These are phyloP conservation scores for Heliocybe sulcata DNA, from an alignment of 1,284 basidiomycete genomes.

Conservation along the genomic window DNA sequence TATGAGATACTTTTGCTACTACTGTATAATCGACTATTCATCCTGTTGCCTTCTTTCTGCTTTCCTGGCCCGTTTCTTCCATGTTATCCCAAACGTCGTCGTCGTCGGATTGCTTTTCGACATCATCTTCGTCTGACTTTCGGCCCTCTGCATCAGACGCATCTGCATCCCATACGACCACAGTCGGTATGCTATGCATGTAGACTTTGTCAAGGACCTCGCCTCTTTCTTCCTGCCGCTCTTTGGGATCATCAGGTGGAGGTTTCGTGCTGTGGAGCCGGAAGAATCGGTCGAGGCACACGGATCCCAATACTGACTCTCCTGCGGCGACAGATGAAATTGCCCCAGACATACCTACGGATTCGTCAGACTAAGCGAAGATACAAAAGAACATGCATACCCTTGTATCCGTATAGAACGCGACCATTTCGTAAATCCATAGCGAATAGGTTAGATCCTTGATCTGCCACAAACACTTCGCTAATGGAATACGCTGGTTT, in stretches of 20 bases:
- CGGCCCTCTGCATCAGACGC: slow-evolving; percentile 11
- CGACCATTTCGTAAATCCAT: slow-evolving; percentile 73
- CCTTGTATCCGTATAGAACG: slow-evolving; percentile 67
- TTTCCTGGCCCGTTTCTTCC: slow-evolving; percentile 10
- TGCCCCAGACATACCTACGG: slow-evolving; percentile 59
- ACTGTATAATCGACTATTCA: not conserved
- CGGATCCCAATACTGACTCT: slow-evolving; percentile 46
- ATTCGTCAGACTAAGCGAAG: not conserved
- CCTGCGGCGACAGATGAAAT: slow-evolving; percentile 56
- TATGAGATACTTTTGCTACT: not conserved
- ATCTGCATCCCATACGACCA: slow-evolving; percentile 47
- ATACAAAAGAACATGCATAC: slow-evolving; percentile 24
- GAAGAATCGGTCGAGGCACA: slow-evolving; percentile 61
- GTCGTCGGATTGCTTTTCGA: slow-evolving; percentile 25
- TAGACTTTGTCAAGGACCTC: slow-evolving; percentile 62
- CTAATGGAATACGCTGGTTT: slow-evolving; percentile 27
- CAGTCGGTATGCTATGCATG: slow-evolving; percentile 59
- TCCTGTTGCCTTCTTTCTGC: not conserved
- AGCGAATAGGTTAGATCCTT: slow-evolving; percentile 59
- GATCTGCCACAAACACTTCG: slow-evolving; percentile 73
- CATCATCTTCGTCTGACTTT: slow-evolving; percentile 30
- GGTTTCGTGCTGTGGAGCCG: slow-evolving; percentile 67
- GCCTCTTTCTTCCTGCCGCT: slow-evolving; percentile 58
- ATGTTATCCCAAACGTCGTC: slow-evolving; percentile 38
- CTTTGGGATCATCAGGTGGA: slow-evolving; percentile 40